A percentile compares a stretch with the other conserved stretches of the same genome.
Conservation (phyloP, 805 yeast species). For the Hanseniaspora nectarophila region DNA sequence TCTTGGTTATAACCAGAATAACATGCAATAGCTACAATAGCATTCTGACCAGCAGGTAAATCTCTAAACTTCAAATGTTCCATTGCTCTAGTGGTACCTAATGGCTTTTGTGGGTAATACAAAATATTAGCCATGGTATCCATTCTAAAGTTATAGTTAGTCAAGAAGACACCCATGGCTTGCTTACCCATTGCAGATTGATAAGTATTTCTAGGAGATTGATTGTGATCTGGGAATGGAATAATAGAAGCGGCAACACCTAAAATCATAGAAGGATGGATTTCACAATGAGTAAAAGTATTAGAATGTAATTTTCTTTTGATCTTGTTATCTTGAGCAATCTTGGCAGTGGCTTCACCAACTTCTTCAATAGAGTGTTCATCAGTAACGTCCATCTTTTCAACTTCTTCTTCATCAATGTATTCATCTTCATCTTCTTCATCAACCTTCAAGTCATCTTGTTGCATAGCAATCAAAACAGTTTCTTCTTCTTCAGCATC, state of each 20-base stretch:
- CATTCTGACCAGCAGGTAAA: slow-evolving; percentile 97
- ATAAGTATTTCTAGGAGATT: slow-evolving; percentile 97
- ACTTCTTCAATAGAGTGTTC: slow-evolving; percentile 19
- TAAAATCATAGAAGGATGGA: slow-evolving; percentile 96
- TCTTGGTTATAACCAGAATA: slow-evolving; percentile 98
- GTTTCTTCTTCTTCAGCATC: slow-evolving; percentile 99
- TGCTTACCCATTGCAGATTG: slow-evolving; percentile 99
- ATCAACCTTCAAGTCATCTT: slow-evolving; percentile 79
- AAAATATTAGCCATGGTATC: slow-evolving; percentile 98
- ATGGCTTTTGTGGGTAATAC: slow-evolving; percentile 94
- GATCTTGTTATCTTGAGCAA: slow-evolving; percentile 56
- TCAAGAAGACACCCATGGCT: slow-evolving; percentile 97
- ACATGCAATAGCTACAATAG: slow-evolving; percentile 95
- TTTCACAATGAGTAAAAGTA: slow-evolving; percentile 96
- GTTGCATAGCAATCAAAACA: slow-evolving; percentile 96
- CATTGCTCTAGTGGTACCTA: slow-evolving; percentile 97
- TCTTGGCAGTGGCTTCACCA: slow-evolving; percentile 42
- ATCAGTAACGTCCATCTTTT: slow-evolving; percentile 30
- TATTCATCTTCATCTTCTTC: slow-evolving; percentile 32
- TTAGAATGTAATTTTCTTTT: slow-evolving; percentile 58
- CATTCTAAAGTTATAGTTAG: slow-evolving; percentile 94
- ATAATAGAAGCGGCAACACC: slow-evolving; percentile 98
- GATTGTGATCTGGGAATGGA: slow-evolving; percentile 99
- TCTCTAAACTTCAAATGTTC: slow-evolving; percentile 94
- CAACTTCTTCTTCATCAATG: slow-evolving; percentile 3